phyloP scores from a whole-genome alignment of 306 rosid species.

The Medicago truncatula region MtrunA17r5.0-ANR NC_053043.1:40417001-40417500 shows the following conservation, averaged over 20 bases:
- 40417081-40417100: too few species aligned
- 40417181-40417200: neutral
- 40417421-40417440: conserved; percentile 40
- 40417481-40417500: conserved; percentile 52
- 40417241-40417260: neutral
- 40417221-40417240: too few species aligned
- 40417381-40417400: conserved; percentile 48
- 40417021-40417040: too few species aligned
- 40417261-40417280: conserved; percentile 20
- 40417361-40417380: conserved; percentile 45
- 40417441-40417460: conserved; percentile 47
- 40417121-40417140: too few species aligned
- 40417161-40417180: too few species aligned
- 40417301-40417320: conserved; percentile 10
- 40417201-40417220: conserved; percentile 30
- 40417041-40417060: too few species aligned
- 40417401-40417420: conserved; percentile 49
- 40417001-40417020: too few species aligned
- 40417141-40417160: too few species aligned
- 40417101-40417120: too few species aligned
- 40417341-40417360: conserved; percentile 54
- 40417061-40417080: too few species aligned
- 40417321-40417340: conserved; percentile 30
- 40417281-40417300: neutral
- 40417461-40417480: conserved; percentile 38